Conservation (phyloP, 2,329 filamentous ascomycete species). For the Pyrenochaeta sp. region DNA sequence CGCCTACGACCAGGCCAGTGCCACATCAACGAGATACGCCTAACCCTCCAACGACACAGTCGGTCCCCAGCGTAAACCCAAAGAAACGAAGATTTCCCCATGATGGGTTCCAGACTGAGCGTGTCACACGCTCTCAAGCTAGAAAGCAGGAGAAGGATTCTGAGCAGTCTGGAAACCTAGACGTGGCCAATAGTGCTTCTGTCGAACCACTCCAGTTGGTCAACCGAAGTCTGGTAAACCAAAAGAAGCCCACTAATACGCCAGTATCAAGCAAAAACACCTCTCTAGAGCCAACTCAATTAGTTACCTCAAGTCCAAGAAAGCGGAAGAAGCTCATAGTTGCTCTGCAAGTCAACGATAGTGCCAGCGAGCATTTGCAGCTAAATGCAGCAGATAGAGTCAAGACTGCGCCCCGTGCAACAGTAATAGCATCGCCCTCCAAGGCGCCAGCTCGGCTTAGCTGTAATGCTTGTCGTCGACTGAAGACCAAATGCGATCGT, state of each 20-base stretch:
- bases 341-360: background rate
- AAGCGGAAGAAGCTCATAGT: constrained; percentile 8
- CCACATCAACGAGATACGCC: background rate
- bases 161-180: background rate
- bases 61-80: constrained; percentile 3
- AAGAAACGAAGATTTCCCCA: constrained; percentile 15
- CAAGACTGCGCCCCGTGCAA: constrained; percentile 10
- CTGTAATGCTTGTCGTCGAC: constrained; percentile 2
- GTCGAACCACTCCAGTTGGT: constrained; percentile 36
- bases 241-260: constrained; percentile 8
- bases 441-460: background rate
- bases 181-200: background rate
- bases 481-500: background rate
- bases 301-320: background rate
- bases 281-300: background rate
- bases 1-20: background rate
- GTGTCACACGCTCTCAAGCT: constrained; percentile 19
- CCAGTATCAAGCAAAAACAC: background rate
- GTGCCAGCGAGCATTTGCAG: background rate
- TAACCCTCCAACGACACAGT: constrained; percentile 5
- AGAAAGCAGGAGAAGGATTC: constrained; percentile 3
- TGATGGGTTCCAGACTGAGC: constrained; percentile 1
- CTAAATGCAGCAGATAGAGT: constrained; percentile 6
- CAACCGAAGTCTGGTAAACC: background rate
- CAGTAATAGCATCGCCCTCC: background rate